A percentile compares a stretch with the other conserved stretches of the same genome.
phyloP scores from a whole-genome alignment of 768 basidiomycete genomes.

The Pisolithus albus region DNA sequence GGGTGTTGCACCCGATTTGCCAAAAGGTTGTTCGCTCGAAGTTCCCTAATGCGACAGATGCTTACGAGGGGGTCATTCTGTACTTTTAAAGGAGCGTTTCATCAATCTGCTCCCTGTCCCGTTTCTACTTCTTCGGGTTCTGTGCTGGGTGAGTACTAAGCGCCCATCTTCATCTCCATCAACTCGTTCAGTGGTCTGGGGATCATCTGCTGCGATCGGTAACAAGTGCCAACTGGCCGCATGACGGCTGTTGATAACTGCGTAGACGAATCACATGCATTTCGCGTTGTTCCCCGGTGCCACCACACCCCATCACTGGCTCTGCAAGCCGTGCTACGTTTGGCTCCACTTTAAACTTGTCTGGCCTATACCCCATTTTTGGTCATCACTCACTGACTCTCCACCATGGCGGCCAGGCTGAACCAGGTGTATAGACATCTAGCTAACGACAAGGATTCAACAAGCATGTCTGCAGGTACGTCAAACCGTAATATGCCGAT shows the following conservation, averaged over 20 bases:
- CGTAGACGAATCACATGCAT: neutral
- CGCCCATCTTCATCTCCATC: no score
- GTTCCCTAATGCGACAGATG: no score
- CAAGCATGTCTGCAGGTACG: conserved; percentile 51
- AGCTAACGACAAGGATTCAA: conserved; percentile 16
- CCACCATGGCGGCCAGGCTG: conserved; percentile 50
- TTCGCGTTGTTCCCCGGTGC: no score
- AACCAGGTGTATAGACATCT: conserved; percentile 56
- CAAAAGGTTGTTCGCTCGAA: no score
- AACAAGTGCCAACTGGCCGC: neutral
- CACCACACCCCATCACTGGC: neutral
- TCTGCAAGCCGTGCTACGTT: neutral
- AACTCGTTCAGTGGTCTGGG: no score
- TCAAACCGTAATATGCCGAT: conserved; percentile 10
- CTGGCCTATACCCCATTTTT: neutral
- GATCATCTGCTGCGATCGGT: no score
- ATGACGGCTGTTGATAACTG: neutral
- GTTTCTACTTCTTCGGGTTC: no score
- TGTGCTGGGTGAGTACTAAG: neutral
- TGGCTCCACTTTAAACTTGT: neutral
- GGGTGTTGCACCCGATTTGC: no score
- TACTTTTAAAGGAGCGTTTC: no score
- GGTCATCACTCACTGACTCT: conserved; percentile 3
- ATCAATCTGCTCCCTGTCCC: no score
- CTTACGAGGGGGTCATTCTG: no score